Evolutionary conservation across 2,329 filamentous ascomycete species (phyloP), one percentile per base, ranked within the genome.

Genomic region (Ophidiomyces ophidiicola): DNA sequence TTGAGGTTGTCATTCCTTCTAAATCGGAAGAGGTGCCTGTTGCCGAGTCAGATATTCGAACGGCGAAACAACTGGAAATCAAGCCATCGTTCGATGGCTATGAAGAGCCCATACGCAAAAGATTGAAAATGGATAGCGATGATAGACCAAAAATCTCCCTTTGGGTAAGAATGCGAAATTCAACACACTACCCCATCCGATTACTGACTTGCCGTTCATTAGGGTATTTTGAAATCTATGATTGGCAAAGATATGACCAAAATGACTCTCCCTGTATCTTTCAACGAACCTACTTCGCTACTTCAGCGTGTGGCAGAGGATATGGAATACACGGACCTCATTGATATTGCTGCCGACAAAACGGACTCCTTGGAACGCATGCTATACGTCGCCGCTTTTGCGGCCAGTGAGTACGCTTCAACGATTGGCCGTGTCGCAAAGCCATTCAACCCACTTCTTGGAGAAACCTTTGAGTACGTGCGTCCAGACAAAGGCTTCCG

Each of bases 211-310:
- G n/a, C n/a, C n/a, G n/a, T 23, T 2, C 1, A 30, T 18, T 48
- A 94, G 87, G 81, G 82, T 49, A 94, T 98, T 50, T 67, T 98
- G 47, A 98, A 96, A 66, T 96, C 88, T 15, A 96, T 98, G 90
- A 94, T 98, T 61, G 90, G 90, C 47, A 96, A 98, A 60, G 90
- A 98, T 56, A 96, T 98, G 90, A 96, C 90, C 25, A 96, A 92
- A 68, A 98, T 98, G 88, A 96, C 90, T 0, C 67, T 98, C 14
- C 90, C 90, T 0, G 90, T 98, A 2, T 94, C 90, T 0, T 96
- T 98, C 68, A 98, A 98, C 62, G 90, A 98, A 61, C 90, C 90
- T 0, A 98, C 90, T 0, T 96, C 90, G 4, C 68, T 98, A 8
- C 72, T 98, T 6, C 90, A 96, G 60, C 83, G 90, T 56, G 88